These are phyloP conservation scores for Solanum corneliomulleri DNA, from an alignment of 257 asterid species.

Conservation along the genomic window DNA sequence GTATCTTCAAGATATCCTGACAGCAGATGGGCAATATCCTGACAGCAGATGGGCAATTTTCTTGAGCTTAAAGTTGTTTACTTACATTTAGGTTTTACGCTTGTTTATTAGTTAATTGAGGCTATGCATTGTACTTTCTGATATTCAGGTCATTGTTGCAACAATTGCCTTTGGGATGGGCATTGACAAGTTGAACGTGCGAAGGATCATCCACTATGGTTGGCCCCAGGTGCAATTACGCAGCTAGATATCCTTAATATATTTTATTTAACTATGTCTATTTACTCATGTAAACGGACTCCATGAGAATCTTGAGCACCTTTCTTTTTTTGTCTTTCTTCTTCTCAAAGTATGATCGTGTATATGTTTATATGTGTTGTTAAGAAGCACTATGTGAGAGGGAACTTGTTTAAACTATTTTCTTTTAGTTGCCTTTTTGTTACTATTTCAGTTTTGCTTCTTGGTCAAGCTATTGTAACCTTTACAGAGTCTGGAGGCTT, in stretches of 20 bases:
- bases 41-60: not conserved
- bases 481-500: constrained; percentile 69
- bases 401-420: not conserved
- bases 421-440: not conserved
- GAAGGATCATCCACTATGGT: constrained; percentile 76
- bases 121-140: not conserved
- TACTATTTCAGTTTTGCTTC: not conserved
- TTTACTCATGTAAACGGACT: not conserved
- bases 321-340: not conserved
- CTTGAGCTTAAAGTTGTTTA: not conserved
- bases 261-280: not conserved
- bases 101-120: not conserved
- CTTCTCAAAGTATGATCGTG: not conserved
- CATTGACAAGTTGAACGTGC: constrained; percentile 62
- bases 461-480: not conserved
- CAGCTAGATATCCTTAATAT: not conserved
- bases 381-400: not conserved
- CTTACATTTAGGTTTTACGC: not conserved
- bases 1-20: not conserved
- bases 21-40: not conserved
- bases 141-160: constrained; percentile 71
- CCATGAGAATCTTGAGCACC: not conserved
- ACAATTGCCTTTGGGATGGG: constrained; percentile 92
- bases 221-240: constrained; percentile 67
- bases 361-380: not conserved